phyloP scores from a whole-genome alignment of 495 filamentous ascomycete genomes.

The Parathielavia appendiculata region DNA sequence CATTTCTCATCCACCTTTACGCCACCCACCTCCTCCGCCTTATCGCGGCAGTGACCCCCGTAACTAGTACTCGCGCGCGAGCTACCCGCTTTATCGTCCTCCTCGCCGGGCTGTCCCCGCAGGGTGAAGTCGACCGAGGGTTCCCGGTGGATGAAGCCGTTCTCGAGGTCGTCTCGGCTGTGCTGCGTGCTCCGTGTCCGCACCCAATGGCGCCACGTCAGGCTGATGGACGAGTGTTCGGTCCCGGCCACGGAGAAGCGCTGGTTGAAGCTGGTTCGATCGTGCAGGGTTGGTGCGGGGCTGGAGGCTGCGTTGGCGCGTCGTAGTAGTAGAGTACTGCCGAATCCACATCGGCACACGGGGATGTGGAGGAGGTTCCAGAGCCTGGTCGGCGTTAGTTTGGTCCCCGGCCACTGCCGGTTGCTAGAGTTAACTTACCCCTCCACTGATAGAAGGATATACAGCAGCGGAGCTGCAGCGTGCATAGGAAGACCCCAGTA shows the following conservation, averaged over 20 bases:
- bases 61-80: background rate
- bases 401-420: background rate
- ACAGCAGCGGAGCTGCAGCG: slow-evolving; percentile 22
- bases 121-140: slow-evolving; percentile 10
- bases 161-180: slow-evolving; percentile 8
- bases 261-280: slow-evolving; percentile 12
- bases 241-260: slow-evolving; percentile 15
- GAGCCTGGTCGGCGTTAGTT: slow-evolving; percentile 11
- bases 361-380: slow-evolving; percentile 26
- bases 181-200: slow-evolving; percentile 13
- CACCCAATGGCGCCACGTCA: slow-evolving; percentile 18
- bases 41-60: background rate
- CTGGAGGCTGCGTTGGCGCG: background rate
- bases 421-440: slow-evolving; percentile 23
- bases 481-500: slow-evolving; percentile 24
- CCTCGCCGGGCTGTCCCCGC: slow-evolving; percentile 5
- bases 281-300: background rate
- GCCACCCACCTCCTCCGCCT: background rate
- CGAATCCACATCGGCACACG: slow-evolving; percentile 19
- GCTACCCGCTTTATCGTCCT: slow-evolving; percentile 4
- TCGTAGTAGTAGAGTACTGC: slow-evolving; percentile 3
- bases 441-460: slow-evolving; percentile 28
- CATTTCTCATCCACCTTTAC: background rate
- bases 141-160: background rate
- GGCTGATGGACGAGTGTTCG: slow-evolving; percentile 15